Evolutionary conservation across 805 yeast species (phyloP).

Genomic region (Metschnikowia noctiluminum): DNA sequence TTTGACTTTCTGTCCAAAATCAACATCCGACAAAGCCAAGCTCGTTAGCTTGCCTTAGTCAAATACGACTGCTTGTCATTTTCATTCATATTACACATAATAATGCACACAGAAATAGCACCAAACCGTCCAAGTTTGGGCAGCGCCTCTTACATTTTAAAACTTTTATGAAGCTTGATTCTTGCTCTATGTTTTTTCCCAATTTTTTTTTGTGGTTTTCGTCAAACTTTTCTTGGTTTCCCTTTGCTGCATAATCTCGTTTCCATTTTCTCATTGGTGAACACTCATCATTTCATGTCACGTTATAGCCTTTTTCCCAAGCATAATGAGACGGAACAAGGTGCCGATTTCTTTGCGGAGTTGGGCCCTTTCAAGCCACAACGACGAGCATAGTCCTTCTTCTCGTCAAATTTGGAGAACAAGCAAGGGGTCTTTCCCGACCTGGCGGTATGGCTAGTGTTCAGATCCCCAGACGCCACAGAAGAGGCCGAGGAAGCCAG

Average conservation of each 20-base stretch:
- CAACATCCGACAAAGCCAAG: neutral
- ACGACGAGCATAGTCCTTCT: conserved; percentile 43
- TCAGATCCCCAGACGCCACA: conserved; percentile 12
- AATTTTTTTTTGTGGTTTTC: neutral
- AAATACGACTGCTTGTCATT: neutral
- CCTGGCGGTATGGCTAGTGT: conserved; percentile 3
- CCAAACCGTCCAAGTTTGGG: neutral
- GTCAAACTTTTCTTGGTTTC: neutral
- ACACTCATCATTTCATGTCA: neutral
- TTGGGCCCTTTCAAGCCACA: conserved; percentile 29
- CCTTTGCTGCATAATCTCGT: neutral
- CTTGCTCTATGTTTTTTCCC: neutral
- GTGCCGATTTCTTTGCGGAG: conserved; percentile 19
- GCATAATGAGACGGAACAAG: conserved; percentile 36
- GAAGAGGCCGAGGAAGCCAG: conserved; percentile 25
- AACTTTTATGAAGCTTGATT: neutral
- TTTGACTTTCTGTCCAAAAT: too few species aligned
- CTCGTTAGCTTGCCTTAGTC: neutral
- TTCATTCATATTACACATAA: conserved; percentile 3
- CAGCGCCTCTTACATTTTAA: neutral
- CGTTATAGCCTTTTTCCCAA: conserved; percentile 31
- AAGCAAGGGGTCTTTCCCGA: conserved; percentile 19
- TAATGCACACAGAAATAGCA: conserved; percentile 2
- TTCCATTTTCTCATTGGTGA: neutral
- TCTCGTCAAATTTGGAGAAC: conserved; percentile 41